Base-by-base conservation (phyloP, 306 rosid genomes). In the Vigna angularis region DNA sequence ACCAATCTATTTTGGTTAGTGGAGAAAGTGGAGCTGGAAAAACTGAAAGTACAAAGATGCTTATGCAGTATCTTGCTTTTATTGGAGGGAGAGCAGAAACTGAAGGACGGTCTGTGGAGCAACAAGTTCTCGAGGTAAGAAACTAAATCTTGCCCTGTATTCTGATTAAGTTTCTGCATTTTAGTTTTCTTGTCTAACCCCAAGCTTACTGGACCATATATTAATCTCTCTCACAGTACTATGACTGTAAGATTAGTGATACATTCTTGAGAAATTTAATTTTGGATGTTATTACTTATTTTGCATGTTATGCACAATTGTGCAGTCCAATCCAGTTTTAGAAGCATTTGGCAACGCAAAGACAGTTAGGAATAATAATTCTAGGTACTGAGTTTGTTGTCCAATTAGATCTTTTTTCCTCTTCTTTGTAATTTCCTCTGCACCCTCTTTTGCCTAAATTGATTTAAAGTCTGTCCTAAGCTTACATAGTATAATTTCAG, bases 21-120 rank as follows among this genome's bases (percentile, higher is more conserved):
- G 98, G 98, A 78, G 98, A 94, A 87, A 94, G 98, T 89, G 98
- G 98, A 83, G 97, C 98, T 18, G 98, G 98, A 16, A 94, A 94
- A 89, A 94, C 98, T 22, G 98, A 94, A 79, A 90, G 98, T 66
- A 94, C 98, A 49, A 94, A 94, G 86, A 90, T 92, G 97, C 98
- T 94, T 80, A 94, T 94, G 98, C 91, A 84, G 17, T 94, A 94
- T 82, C 97, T 94, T 89, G 98, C 98, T 66, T 79, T 56, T 78
- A 85, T 94, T 87, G 98, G 98, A 71, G 98, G 98, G 34, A 90
- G 96, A 88, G 86, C 85, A 62, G 94, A 78, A 66, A 76, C 84
- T 2, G 97, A 88, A 77, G 97, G 94, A 36, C 84, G 96, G 44
- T 89, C 98, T 20, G 97, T 94, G 32, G 98, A 94, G 88, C 98